phyloP scores from a whole-genome alignment of 352 stramenopile species.

The Phytophthora sp. region DNA sequence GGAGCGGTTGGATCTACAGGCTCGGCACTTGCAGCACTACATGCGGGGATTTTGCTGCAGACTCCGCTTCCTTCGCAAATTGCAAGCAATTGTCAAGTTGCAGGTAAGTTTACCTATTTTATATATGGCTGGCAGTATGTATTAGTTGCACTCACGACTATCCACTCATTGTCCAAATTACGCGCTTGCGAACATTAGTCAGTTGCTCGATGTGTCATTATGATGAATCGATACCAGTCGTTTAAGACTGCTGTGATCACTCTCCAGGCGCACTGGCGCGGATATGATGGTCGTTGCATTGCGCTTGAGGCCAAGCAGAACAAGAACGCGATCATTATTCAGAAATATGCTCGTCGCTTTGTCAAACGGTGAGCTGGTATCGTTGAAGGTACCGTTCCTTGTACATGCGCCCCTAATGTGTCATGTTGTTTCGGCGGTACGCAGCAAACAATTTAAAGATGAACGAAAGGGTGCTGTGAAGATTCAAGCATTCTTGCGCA shows the following conservation, averaged over 20 bases:
- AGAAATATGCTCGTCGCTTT: constrained; percentile 69
- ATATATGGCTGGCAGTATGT: neutral
- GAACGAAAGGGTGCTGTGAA: constrained; percentile 57
- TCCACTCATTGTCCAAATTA: constrained; percentile 6
- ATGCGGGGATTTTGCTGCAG: constrained; percentile 74
- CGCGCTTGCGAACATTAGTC: constrained; percentile 50
- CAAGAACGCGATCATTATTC: constrained; percentile 70
- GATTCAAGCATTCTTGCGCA: constrained; percentile 70
- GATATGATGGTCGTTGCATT: constrained; percentile 64
- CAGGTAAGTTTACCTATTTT: constrained; percentile 44
- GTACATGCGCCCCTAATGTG: constrained; percentile 1
- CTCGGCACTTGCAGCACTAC: constrained; percentile 69
- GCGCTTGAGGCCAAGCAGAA: constrained; percentile 56
- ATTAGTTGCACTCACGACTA: neutral
- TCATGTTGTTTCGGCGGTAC: constrained; percentile 1
- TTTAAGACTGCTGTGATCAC: constrained; percentile 59
- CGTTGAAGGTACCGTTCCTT: neutral
- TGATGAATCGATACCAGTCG: constrained; percentile 75
- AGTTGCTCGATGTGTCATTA: constrained; percentile 79
- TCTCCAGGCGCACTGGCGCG: constrained; percentile 84
- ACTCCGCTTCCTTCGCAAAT: constrained; percentile 67
- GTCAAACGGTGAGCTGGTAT: constrained; percentile 48
- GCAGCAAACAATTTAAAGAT: constrained; percentile 62
- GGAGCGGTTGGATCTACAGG: constrained; percentile 60
- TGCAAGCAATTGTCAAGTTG: constrained; percentile 77